Evolutionary conservation across 306 rosid genomes (phyloP), one percentile per base, ranked within the genome.

Genomic region (Lathyrus oleraceus): DNA sequence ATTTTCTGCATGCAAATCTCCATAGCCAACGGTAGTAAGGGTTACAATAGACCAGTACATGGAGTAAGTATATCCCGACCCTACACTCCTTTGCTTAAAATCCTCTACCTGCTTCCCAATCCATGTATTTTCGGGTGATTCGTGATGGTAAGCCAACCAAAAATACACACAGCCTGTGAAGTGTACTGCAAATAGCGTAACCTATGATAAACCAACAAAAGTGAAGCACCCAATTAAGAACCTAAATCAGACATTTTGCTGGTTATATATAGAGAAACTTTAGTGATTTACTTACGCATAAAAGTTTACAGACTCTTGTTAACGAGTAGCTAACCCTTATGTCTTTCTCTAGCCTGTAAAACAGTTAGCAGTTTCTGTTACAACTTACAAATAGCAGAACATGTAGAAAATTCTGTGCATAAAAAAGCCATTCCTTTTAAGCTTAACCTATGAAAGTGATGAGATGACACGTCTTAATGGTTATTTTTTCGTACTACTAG

Each of bases 21-120:
- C 98, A 40, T 90, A 92, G 51, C 98, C 98, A 40, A 92, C 98
- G 2, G 96, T 92, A 47, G 87, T 74, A 73, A 92, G 93, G 44
- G 98, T 93, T 70, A 81, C 82, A 36, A 89, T 78, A 16, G 97
- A 86, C 96, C 96, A 93, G 75, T 90, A 90, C 51, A 90, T 82
- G 70, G 96, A 85, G 70, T 85, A 85, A 47, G 88, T 82, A 79
- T 93, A 93, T 58, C 93, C 78, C 23, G 80, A 43, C 87, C 91
- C 82, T 42, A 88, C 71, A 48, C 87, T 82, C 51, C 36, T 74
- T 5, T 79, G 53, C 44, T 85, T 57, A 38, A 93, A 93, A 72
- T 88, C 78, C 8, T 21, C 38, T 19, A 83, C 71, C 51, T 73
- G 49, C 20, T 49, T 45, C 42, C 96, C 96, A n/a, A 93, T 82